These are phyloP conservation scores for Clarireedia monteithiana DNA, from an alignment of 2,329 filamentous ascomycete genomes.

Conservation along the genomic window DNA sequence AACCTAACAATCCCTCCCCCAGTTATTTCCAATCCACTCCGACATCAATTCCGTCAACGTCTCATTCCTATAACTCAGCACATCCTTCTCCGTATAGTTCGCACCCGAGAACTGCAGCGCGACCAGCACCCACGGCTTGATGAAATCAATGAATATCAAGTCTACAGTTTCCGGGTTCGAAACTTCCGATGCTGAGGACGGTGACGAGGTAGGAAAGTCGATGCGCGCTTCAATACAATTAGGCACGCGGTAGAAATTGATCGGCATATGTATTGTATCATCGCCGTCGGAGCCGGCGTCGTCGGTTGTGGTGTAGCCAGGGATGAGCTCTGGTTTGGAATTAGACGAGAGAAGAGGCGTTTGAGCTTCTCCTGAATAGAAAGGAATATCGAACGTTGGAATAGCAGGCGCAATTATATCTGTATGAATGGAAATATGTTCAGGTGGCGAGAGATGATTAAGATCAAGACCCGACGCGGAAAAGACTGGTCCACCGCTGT, in stretches of 20 bases:
- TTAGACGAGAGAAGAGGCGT: slow-evolving; percentile 7
- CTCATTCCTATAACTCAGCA: slow-evolving; percentile 43
- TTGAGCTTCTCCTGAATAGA: background rate
- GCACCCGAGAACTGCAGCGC: slow-evolving; percentile 58
- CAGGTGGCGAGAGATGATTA: slow-evolving; percentile 23
- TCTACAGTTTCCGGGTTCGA: slow-evolving; percentile 66
- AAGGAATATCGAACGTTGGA: background rate
- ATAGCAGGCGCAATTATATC: slow-evolving; percentile 14
- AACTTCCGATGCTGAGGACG: background rate
- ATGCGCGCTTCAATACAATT: slow-evolving; percentile 73
- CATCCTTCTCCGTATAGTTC: slow-evolving; percentile 40
- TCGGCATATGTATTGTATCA: slow-evolving; percentile 72
- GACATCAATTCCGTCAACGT: slow-evolving; percentile 49
- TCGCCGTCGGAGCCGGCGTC: slow-evolving; percentile 80
- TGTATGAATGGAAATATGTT: slow-evolving; percentile 23
- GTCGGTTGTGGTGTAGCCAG: slow-evolving; percentile 85
- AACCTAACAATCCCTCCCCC: slow-evolving; percentile 32
- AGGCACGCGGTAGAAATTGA: slow-evolving; percentile 70
- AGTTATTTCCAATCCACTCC: slow-evolving; percentile 52
- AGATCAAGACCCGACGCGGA: slow-evolving; percentile 23
- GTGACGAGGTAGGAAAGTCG: slow-evolving; percentile 44
- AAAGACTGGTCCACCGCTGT: slow-evolving; percentile 44
- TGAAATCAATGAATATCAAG: slow-evolving; percentile 85
- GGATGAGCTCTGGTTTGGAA: slow-evolving; percentile 37
- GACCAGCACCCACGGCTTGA: slow-evolving; percentile 71